Evolutionary conservation across 2,329 filamentous ascomycete species (phyloP), one percentile per base, ranked within the genome.

Genomic region (Aspergillus tamarii): DNA sequence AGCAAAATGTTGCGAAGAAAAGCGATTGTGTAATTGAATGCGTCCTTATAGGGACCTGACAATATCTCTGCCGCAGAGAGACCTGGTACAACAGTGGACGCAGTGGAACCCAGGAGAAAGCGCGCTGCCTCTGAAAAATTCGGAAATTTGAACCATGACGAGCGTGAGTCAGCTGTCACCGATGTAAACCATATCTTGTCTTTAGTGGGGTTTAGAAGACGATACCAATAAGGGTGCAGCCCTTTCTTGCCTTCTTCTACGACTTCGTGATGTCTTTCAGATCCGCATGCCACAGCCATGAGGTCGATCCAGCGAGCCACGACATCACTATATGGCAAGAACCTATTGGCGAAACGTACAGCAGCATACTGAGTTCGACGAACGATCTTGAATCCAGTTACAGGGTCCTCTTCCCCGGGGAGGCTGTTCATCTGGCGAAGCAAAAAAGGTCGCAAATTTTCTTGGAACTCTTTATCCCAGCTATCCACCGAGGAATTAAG

Each of bases 231-330:
- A 12, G 89, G 89, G 77, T 97, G 93, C 4, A 97, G 84, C 0
- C 95, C 95, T 76, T 93, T 94, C 65, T 88, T 89, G 1, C 93
- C 95, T 79, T 98, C 94, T 74, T 99, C 95, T 1, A 92, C 80
- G 3, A 98, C 89, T 73, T 98, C 94, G 64, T 89, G 90, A 53
- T 91, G 87, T 74, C 94, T 91, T 57, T 88, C 85, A 3, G 81
- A 77, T 9, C 73, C 74, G 3, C 84, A 84, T 14, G 89, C 89
- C 19, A 95, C 82, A 9, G 94, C 94, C 57, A 97, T 84, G 19
- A 98, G 86, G 75, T 97, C 88, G 54, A 97, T 91, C 92, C 93
- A 97, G 56, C 95, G 87, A 30, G 88, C 95, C 43, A 90, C 83
- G 11, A 92, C 84, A 72, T 97, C 93, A 23, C 84, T 84, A 70